A percentile compares a stretch with the other conserved stretches of the same genome.
Conservation (phyloP, 148 eudicot genomes). For the Rhododendron kiyosumense region DNA sequence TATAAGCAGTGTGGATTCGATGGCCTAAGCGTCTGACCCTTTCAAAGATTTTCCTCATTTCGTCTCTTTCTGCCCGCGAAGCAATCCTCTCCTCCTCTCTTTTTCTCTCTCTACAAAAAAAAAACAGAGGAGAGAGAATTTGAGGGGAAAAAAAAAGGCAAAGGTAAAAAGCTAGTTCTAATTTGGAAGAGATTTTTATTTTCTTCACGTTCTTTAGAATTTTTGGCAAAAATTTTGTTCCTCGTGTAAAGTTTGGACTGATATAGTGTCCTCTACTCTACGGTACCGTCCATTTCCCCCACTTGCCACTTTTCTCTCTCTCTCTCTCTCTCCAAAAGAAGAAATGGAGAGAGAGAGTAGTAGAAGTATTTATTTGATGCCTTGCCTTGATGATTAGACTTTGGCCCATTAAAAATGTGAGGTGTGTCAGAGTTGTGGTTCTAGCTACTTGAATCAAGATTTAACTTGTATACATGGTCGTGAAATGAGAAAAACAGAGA, state of each 20-base stretch:
- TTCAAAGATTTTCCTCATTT: background rate
- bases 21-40: conserved; percentile 65
- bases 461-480: background rate
- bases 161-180: conserved; percentile 5
- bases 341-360: background rate
- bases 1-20: conserved; percentile 89
- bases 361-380: background rate
- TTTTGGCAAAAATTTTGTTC: conserved; percentile 3
- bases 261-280: background rate
- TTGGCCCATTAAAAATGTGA: background rate
- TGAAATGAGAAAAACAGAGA: background rate
- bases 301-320: background rate
- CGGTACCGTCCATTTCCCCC: too few species aligned
- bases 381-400: background rate
- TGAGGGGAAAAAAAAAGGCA: background rate
- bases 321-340: background rate
- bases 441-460: background rate
- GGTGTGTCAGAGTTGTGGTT: background rate
- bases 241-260: background rate
- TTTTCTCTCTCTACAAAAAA: conserved; percentile 3
- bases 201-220: background rate
- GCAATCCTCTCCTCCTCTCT: background rate
- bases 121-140: conserved; percentile 7
- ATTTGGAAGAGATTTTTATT: background rate
- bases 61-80: background rate